Conservation (phyloP, 768 basidiomycete species). For the Auriscalpium orientale region DNA sequence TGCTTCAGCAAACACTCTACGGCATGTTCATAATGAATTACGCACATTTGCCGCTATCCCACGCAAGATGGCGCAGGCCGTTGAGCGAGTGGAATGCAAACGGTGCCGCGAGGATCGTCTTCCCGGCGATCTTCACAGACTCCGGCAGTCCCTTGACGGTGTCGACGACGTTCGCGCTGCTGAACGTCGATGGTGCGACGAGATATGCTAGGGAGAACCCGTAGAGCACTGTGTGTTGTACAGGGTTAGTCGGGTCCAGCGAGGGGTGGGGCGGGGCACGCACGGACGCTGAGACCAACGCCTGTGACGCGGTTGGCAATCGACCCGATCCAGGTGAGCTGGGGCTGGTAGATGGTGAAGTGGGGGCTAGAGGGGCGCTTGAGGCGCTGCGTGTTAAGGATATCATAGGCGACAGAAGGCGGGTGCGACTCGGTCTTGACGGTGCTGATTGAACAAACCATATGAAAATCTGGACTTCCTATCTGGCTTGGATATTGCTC, state of each 20-base stretch:
- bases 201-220: conserved; percentile 84
- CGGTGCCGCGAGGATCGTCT: conserved; percentile 73
- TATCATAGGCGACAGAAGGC: conserved; percentile 46
- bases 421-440: conserved; percentile 63
- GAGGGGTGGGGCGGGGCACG: conserved; percentile 22
- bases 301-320: conserved; percentile 88
- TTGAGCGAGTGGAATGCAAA: conserved; percentile 90
- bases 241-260: background rate
- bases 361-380: conserved; percentile 90
- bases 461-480: background rate
- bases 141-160: conserved; percentile 65
- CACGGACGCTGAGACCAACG: conserved; percentile 67
- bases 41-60: conserved; percentile 89
- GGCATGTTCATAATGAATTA: background rate
- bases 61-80: conserved; percentile 82
- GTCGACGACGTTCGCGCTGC: conserved; percentile 71
- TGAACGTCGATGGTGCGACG: conserved; percentile 71
- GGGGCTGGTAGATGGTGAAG: conserved; percentile 94
- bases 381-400: conserved; percentile 84
- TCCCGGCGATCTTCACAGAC: conserved; percentile 66
- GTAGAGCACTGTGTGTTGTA: conserved; percentile 60
- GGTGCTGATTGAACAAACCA: conserved; percentile 25
- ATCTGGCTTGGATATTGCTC: conserved; percentile 1
- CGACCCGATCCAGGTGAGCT: conserved; percentile 84
- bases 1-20: background rate